phyloP scores from a whole-genome alignment of 2,329 filamentous ascomycete species.

The Aspergillus novofumigatus region DNA sequence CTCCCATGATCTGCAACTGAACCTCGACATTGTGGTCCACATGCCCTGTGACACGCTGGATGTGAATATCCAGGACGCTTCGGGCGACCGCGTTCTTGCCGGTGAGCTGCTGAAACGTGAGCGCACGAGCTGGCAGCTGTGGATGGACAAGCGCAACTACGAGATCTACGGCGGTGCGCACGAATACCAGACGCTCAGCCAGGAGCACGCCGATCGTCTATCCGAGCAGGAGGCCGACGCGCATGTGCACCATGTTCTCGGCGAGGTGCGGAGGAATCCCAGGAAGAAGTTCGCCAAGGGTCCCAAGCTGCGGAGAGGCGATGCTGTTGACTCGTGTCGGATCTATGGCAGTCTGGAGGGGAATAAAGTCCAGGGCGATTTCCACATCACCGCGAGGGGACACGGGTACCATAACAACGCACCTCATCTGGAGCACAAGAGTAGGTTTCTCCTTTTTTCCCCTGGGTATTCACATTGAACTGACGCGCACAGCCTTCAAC shows the following conservation, averaged over 20 bases:
- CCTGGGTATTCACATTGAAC: neutral
- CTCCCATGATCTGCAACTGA: constrained; percentile 83
- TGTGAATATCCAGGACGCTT: constrained; percentile 93
- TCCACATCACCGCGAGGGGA: constrained; percentile 91
- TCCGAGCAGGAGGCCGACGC: constrained; percentile 61
- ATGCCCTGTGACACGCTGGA: constrained; percentile 90
- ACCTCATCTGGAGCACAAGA: constrained; percentile 72
- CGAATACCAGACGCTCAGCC: constrained; percentile 52
- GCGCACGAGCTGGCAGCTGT: constrained; percentile 74
- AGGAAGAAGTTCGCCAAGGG: constrained; percentile 66
- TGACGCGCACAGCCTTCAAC: constrained; percentile 69
- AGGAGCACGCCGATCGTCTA: constrained; percentile 57
- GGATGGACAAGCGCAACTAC: constrained; percentile 66
- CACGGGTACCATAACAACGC: constrained; percentile 88
- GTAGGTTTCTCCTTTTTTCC: constrained; percentile 49
- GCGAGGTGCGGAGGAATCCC: constrained; percentile 65
- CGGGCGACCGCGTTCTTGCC: constrained; percentile 86
- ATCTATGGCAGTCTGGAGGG: constrained; percentile 85
- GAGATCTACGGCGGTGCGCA: constrained; percentile 56
- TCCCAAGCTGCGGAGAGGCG: constrained; percentile 56
- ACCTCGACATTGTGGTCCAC: constrained; percentile 84
- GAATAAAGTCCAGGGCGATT: constrained; percentile 97
- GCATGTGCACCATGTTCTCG: constrained; percentile 87
- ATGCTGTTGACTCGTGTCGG: constrained; percentile 70
- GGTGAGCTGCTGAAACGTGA: constrained; percentile 70